A percentile compares a stretch with the other conserved stretches of the same genome.
phyloP scores from a whole-genome alignment of 2,329 filamentous ascomycete genomes.

The Trichophyton schoenleinii region DNA sequence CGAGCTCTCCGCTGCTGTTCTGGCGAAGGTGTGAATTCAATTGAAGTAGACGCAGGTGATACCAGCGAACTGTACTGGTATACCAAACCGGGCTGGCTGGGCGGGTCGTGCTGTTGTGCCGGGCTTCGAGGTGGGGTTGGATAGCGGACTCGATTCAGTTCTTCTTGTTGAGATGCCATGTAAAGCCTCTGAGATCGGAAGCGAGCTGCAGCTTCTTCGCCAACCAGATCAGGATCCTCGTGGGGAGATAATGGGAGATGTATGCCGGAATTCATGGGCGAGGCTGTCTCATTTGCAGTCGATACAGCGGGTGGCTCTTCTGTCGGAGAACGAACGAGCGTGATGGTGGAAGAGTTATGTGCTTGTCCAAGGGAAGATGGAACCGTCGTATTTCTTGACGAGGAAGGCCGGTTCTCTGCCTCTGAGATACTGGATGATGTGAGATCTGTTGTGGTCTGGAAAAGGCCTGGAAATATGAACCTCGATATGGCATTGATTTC shows the following conservation, averaged over 20 bases:
- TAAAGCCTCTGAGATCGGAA: conserved; percentile 44
- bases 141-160: conserved; percentile 29
- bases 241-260: conserved; percentile 36
- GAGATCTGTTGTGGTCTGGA: conserved; percentile 17
- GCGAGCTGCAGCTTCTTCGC: conserved; percentile 49
- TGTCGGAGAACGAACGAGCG: conserved; percentile 6
- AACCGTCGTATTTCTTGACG: not conserved
- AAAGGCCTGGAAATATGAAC: conserved; percentile 14
- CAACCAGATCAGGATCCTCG: conserved; percentile 56
- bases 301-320: conserved; percentile 1
- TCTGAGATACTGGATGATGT: not conserved
- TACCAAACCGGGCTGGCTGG: conserved; percentile 25
- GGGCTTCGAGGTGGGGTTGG: not conserved
- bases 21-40: not conserved
- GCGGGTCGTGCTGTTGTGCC: conserved; percentile 3
- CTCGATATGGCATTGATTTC: conserved; percentile 13
- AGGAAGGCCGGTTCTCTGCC: not conserved
- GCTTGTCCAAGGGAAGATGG: not conserved
- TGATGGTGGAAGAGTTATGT: conserved; percentile 9
- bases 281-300: not conserved
- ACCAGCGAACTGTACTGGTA: conserved; percentile 14
- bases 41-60: conserved; percentile 2
- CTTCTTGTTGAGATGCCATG: conserved; percentile 33
- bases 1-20: conserved; percentile 1
- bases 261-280: conserved; percentile 2